phyloP scores from a whole-genome alignment of 106 monocot species.

The Dendrobium officinale region DNA sequence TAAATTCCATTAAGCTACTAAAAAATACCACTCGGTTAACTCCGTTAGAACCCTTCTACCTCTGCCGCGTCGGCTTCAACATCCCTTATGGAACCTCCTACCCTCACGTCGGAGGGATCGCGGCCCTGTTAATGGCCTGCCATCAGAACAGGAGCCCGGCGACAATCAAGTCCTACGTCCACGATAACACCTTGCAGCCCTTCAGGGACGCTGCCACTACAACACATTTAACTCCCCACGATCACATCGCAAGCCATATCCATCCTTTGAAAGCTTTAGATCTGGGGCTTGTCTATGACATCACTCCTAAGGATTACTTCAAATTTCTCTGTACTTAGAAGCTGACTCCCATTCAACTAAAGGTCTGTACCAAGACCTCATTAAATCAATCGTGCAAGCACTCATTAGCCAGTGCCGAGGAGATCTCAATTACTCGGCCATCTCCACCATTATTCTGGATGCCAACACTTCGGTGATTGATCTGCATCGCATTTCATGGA shows the following conservation, averaged over 20 bases:
- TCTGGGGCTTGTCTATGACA: conserved; percentile 78
- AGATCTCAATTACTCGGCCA: conserved; percentile 89
- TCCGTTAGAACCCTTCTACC: conserved; percentile 8
- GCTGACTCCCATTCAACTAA: conserved; percentile 54
- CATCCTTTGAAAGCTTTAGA: conserved; percentile 62
- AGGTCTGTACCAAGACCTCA: conserved; percentile 44
- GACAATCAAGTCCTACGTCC: conserved; percentile 77
- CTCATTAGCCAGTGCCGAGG: conserved; percentile 27
- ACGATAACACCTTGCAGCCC: conserved; percentile 60
- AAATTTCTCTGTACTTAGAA: conserved; percentile 84
- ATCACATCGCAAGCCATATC: conserved; percentile 81
- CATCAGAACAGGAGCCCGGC: conserved; percentile 84
- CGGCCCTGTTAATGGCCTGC: conserved; percentile 62
- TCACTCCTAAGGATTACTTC: conserved; percentile 49
- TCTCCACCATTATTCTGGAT: conserved; percentile 56
- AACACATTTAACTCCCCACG: conserved; percentile 33
- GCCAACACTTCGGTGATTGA: neutral
- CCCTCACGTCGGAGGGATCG: conserved; percentile 83
- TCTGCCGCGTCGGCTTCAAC: conserved; percentile 60
- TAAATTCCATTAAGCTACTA: no score
- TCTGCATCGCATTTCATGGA: no score
- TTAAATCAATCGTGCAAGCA: conserved; percentile 54
- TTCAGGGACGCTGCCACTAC: conserved; percentile 53
- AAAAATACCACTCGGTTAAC: no score
- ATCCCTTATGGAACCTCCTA: conserved; percentile 85